phyloP scores from a whole-genome alignment of 2,329 filamentous ascomycete genomes.

The Helminthosporium solani region DNA sequence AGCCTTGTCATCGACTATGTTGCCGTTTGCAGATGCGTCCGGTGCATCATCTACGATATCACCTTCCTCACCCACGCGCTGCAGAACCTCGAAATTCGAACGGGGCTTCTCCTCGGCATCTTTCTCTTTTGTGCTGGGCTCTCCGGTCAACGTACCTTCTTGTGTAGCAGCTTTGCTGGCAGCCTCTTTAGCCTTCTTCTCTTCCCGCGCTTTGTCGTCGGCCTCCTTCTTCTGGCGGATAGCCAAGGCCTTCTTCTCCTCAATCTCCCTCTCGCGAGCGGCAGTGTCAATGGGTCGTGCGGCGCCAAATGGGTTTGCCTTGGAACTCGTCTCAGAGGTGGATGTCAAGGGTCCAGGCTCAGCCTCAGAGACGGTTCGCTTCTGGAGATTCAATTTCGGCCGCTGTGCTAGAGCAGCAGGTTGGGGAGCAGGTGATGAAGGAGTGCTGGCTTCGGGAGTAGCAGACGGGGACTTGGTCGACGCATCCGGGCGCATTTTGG shows the following conservation, averaged over 20 bases:
- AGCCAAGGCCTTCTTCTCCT: conserved; percentile 77
- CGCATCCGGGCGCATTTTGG: conserved; percentile 83
- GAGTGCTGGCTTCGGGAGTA: conserved; percentile 72
- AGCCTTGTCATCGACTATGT: conserved; percentile 54
- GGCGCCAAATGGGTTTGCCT: conserved; percentile 90
- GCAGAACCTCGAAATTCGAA: conserved; percentile 58
- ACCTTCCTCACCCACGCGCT: conserved; percentile 43
- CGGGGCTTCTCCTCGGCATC: conserved; percentile 47
- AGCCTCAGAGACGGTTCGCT: conserved; percentile 85
- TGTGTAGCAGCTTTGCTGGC: conserved; percentile 56
- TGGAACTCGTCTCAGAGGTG: conserved; percentile 59
- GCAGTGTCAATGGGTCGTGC: conserved; percentile 93
- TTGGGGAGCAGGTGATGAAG: conserved; percentile 68
- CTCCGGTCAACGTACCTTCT: too few species aligned
- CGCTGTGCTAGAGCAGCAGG: conserved; percentile 63
- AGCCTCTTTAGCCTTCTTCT: conserved; percentile 56
- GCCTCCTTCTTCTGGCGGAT: conserved; percentile 81
- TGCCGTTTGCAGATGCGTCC: conserved; percentile 52
- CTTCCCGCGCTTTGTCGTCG: conserved; percentile 80
- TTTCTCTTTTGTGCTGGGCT: conserved; percentile 40
- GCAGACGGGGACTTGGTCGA: conserved; percentile 62
- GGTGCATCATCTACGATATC: conserved; percentile 43
- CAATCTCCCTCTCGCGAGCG: conserved; percentile 82
- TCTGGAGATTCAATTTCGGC: conserved; percentile 82
- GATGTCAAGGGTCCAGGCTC: conserved; percentile 49